Conservation (phyloP, 192 early-diverging fungal species). For the Coemansia guatemalensis region DNA sequence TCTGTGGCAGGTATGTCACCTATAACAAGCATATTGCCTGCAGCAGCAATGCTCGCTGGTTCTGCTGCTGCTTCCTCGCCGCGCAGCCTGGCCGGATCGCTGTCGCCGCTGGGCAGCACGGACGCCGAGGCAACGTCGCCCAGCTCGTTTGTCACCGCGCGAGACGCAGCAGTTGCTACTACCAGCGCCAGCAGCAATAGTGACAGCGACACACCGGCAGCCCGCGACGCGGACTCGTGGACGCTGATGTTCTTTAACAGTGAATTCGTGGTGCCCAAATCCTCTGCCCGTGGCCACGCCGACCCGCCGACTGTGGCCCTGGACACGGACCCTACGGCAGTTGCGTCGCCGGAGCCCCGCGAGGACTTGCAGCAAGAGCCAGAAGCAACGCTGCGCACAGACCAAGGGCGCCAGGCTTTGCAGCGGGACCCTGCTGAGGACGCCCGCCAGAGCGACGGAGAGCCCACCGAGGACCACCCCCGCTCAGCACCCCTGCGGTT, state of each 20-base stretch:
- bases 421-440: conserved; percentile 1
- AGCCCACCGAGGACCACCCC: conserved; percentile 8
- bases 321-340: conserved; percentile 3
- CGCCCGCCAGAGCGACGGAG: conserved; percentile 10
- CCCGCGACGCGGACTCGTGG: conserved; percentile 36
- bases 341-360: not conserved
- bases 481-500: conserved; percentile 43
- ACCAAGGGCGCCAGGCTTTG: not conserved
- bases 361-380: not conserved
- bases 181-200: not conserved
- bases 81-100: not conserved
- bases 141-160: conserved; percentile 33
- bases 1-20: not conserved
- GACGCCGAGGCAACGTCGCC: conserved; percentile 18
- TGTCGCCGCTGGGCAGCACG: not conserved
- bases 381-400: not conserved
- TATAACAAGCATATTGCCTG: not conserved
- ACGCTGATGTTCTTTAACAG: conserved; percentile 54
- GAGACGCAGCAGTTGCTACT: not conserved
- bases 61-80: not conserved
- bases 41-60: not conserved
- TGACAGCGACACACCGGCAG: not conserved
- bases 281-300: conserved; percentile 3
- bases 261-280: conserved; percentile 43
- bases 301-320: conserved; percentile 7